Evolutionary conservation across 2,329 filamentous ascomycete species (phyloP).

Genomic region (Colletotrichum godetiae): DNA sequence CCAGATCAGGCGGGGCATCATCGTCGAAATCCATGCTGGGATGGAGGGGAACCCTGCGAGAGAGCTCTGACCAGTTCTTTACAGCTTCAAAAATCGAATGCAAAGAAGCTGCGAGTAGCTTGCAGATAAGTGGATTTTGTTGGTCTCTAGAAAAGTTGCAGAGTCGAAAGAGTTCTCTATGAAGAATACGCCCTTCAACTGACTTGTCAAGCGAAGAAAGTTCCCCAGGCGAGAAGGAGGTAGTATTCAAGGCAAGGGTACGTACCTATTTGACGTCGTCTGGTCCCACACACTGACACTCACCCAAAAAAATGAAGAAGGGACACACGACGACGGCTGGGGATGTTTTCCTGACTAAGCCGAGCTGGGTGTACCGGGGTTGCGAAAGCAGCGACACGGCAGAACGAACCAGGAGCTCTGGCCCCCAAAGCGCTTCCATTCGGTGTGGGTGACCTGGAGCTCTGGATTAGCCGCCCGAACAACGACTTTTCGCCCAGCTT

Average conservation of each 20-base stretch:
- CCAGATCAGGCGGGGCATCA: conserved; percentile 74
- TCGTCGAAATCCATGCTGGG: conserved; percentile 71
- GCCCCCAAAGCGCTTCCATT: conserved; percentile 8
- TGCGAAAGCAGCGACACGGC: background rate
- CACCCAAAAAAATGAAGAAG: background rate
- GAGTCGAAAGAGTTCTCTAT: background rate
- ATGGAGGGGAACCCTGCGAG: conserved; percentile 31
- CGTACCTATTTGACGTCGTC: conserved; percentile 29
- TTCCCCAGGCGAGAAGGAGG: background rate
- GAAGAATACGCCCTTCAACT: background rate
- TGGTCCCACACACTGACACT: conserved; percentile 10
- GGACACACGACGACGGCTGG: background rate
- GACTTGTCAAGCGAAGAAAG: background rate
- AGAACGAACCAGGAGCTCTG: conserved; percentile 24
- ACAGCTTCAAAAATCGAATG: background rate
- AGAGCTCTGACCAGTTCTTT: conserved; percentile 24
- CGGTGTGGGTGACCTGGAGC: conserved; percentile 26
- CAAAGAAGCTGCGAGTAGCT: no score
- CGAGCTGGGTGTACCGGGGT: background rate
- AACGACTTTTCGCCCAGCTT: conserved; percentile 25
- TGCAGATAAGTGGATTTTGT: background rate
- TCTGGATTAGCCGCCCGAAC: conserved; percentile 28
- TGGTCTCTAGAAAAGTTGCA: no score
- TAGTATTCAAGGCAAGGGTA: background rate
- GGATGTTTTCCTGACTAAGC: conserved; percentile 24